These are phyloP conservation scores for Heterobasidion irregulare DNA, from an alignment of 1,284 basidiomycete species.

Conservation along the genomic window DNA sequence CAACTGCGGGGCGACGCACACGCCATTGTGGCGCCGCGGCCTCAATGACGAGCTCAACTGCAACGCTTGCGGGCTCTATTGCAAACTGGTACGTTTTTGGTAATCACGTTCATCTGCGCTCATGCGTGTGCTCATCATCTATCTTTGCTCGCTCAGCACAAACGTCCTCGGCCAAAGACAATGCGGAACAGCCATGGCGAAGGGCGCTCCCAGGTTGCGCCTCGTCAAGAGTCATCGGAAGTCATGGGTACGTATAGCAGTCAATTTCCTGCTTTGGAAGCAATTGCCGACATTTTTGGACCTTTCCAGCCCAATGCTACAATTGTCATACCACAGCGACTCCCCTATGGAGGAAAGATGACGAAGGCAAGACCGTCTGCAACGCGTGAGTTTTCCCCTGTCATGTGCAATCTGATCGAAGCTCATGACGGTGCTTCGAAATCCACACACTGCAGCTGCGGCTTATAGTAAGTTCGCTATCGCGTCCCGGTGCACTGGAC, in stretches of 20 bases:
- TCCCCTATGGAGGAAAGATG: conserved; percentile 87
- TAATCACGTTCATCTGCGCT: conserved; percentile 9
- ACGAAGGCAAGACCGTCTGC: conserved; percentile 87
- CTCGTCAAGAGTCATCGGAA: conserved; percentile 41
- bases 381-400: conserved; percentile 58
- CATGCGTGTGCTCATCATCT: neutral
- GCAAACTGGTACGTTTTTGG: conserved; percentile 53
- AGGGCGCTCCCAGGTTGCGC: conserved; percentile 49
- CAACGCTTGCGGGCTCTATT: conserved; percentile 76
- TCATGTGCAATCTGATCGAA: conserved; percentile 4
- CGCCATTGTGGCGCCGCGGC: conserved; percentile 73
- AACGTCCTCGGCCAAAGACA: conserved; percentile 75
- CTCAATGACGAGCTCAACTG: conserved; percentile 80
- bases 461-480: conserved; percentile 39
- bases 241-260: conserved; percentile 22
- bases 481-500: conserved; percentile 6
- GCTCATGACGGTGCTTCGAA: conserved; percentile 1
- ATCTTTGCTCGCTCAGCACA: conserved; percentile 39
- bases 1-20: conserved; percentile 78
- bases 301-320: conserved; percentile 65
- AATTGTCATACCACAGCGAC: conserved; percentile 87
- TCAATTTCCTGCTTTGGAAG: conserved; percentile 11
- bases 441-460: conserved; percentile 24
- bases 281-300: neutral
- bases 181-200: conserved; percentile 71